These are phyloP conservation scores for Russula sp. DNA, from an alignment of 768 basidiomycete species.

Conservation along the genomic window DNA sequence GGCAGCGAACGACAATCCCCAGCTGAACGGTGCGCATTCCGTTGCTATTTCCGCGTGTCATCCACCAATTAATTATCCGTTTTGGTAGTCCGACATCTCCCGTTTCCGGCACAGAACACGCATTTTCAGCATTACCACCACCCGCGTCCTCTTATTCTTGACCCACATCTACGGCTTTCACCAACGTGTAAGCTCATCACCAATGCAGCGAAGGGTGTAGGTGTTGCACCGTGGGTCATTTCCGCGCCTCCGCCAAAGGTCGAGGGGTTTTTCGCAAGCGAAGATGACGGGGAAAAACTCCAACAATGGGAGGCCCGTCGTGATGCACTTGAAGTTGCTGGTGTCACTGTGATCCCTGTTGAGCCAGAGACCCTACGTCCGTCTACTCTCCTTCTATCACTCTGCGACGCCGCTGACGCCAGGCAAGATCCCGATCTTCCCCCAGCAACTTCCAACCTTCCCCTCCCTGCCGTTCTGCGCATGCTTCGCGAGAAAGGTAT, in stretches of 20 bases:
- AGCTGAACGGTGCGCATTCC: constrained; percentile 69
- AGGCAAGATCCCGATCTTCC: constrained; percentile 11
- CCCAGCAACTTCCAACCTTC: constrained; percentile 31
- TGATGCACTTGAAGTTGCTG: constrained; percentile 48
- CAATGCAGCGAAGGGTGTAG: constrained; percentile 52
- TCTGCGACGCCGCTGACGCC: neutral
- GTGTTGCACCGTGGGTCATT: constrained; percentile 70
- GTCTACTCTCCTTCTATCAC: constrained; percentile 28
- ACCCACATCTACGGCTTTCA: constrained; percentile 61
- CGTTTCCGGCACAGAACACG: constrained; percentile 26
- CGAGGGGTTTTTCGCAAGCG: constrained; percentile 23
- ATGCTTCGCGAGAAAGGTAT: constrained; percentile 52
- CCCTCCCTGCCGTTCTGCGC: constrained; percentile 43
- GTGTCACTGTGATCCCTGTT: constrained; percentile 58
- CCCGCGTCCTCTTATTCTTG: constrained; percentile 84
- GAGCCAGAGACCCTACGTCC: constrained; percentile 27
- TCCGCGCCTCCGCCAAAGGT: constrained; percentile 31
- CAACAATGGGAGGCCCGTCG: constrained; percentile 31
- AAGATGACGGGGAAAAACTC: constrained; percentile 15
- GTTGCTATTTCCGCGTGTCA: neutral
- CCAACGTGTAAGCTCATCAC: constrained; percentile 59
- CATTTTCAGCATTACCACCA: constrained; percentile 34
- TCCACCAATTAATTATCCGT: constrained; percentile 1
- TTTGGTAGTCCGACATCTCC: constrained; percentile 48
- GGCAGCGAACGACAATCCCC: constrained; percentile 85